Evolutionary conservation across 2,329 filamentous ascomycete genomes (phyloP).

Genomic region (Albifimbria verrucaria): DNA sequence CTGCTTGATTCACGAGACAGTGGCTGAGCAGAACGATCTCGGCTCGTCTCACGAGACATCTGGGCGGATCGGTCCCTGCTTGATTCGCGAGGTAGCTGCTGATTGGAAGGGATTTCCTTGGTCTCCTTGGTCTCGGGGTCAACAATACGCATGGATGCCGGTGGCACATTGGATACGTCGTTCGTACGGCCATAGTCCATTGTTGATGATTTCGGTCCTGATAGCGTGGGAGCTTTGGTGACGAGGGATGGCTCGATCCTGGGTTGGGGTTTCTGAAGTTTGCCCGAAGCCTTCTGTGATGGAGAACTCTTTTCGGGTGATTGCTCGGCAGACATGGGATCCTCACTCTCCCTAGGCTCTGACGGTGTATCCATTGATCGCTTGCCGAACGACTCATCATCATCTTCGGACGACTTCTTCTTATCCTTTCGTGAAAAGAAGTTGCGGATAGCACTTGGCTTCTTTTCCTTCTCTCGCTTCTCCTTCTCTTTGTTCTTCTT

Average conservation of each 20-base stretch:
- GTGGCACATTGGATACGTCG: constrained; percentile 53
- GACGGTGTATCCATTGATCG: constrained; percentile 54
- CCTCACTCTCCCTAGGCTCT: constrained; percentile 42
- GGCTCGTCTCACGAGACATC: constrained; percentile 38
- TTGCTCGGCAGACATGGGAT: constrained; percentile 39
- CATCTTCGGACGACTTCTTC: constrained; percentile 54
- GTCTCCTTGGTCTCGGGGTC: constrained; percentile 47
- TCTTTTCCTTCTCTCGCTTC: constrained; percentile 69
- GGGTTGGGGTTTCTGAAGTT: constrained; percentile 67
- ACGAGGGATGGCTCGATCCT: constrained; percentile 44
- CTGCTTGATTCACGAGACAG: constrained; percentile 24
- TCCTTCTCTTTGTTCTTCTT: constrained; percentile 73
- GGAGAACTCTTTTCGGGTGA: constrained; percentile 40
- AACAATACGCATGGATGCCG: constrained; percentile 57
- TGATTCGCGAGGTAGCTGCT: constrained; percentile 23
- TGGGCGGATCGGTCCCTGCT: constrained; percentile 29
- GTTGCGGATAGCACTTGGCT: constrained; percentile 53
- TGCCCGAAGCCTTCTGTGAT: constrained; percentile 58
- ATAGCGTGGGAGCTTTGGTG: constrained; percentile 29
- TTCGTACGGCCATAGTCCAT: constrained; percentile 46
- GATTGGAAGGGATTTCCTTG: constrained; percentile 30
- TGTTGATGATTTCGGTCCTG: constrained; percentile 25
- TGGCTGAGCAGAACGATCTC: constrained; percentile 28
- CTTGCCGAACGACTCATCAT: constrained; percentile 61
- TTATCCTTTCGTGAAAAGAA: constrained; percentile 63